Evolutionary conservation across 805 yeast species (phyloP).

Genomic region (Kurtzmaniella cleridarum): DNA sequence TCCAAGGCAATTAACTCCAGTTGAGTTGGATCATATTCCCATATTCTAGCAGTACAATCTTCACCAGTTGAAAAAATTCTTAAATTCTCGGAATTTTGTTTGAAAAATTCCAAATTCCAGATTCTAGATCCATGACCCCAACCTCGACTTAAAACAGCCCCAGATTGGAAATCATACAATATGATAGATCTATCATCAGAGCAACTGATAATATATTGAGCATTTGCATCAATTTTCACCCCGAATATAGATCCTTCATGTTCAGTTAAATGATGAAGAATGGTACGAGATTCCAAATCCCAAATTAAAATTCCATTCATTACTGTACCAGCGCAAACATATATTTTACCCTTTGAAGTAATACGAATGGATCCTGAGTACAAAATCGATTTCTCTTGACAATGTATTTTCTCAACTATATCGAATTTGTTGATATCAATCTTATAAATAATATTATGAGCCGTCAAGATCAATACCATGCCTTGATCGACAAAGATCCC

Average conservation of each 20-base stretch:
- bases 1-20: slow-evolving; percentile 10
- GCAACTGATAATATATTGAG: slow-evolving; percentile 63
- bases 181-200: slow-evolving; percentile 92
- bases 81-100: slow-evolving; percentile 14
- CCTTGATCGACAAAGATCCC: slow-evolving; percentile 43
- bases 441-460: slow-evolving; percentile 63
- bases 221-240: slow-evolving; percentile 55
- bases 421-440: slow-evolving; percentile 13
- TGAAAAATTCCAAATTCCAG: slow-evolving; percentile 69
- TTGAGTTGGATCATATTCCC: slow-evolving; percentile 42
- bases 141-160: slow-evolving; percentile 64
- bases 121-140: slow-evolving; percentile 98
- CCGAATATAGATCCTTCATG: slow-evolving; percentile 94
- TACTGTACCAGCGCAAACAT: slow-evolving; percentile 88
- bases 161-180: slow-evolving; percentile 59
- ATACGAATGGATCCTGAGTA: slow-evolving; percentile 78
- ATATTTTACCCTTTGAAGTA: slow-evolving; percentile 33
- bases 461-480: slow-evolving; percentile 52
- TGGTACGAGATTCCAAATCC: slow-evolving; percentile 44
- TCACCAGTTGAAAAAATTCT: slow-evolving; percentile 68
- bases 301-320: slow-evolving; percentile 83
- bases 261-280: slow-evolving; percentile 54
- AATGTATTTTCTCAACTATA: slow-evolving; percentile 31
- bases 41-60: slow-evolving; percentile 77
- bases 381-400: slow-evolving; percentile 72